Evolutionary conservation across 2,329 filamentous ascomycete genomes (phyloP).

Genomic region (Podosphaera xanthii): DNA sequence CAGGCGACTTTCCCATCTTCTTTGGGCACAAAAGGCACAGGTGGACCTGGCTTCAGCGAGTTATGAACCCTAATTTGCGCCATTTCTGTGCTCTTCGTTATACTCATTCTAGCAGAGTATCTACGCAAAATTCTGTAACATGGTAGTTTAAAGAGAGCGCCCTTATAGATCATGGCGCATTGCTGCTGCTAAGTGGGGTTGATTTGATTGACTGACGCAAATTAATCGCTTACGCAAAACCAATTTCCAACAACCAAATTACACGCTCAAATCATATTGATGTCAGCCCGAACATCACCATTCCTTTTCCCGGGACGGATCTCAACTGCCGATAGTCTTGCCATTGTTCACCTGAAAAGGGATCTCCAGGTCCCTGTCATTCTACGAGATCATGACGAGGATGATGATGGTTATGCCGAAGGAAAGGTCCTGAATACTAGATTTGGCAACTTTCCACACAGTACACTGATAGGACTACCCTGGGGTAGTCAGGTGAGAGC

Average conservation of each 20-base stretch:
- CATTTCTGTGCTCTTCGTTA: slow-evolving; percentile 6
- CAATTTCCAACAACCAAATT: not conserved
- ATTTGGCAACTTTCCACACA: slow-evolving; percentile 77
- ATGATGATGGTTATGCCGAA: slow-evolving; percentile 49
- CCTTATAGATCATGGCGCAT: not conserved
- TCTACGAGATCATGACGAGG: slow-evolving; percentile 35
- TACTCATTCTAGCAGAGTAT: not conserved
- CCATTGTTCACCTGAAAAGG: slow-evolving; percentile 71
- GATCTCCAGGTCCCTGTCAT: slow-evolving; percentile 63
- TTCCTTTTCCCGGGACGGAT: slow-evolving; percentile 50
- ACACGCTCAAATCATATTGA: slow-evolving; percentile 2
- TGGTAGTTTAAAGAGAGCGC: not conserved
- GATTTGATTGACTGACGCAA: not conserved
- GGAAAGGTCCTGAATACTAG: slow-evolving; percentile 72
- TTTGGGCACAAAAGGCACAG: slow-evolving; percentile 13
- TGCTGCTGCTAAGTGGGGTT: not conserved
- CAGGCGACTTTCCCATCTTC: slow-evolving; percentile 23
- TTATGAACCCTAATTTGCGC: slow-evolving; percentile 15
- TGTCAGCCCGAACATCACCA: slow-evolving; percentile 30
- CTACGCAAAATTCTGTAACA: not conserved
- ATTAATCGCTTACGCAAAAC: not conserved
- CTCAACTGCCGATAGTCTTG: slow-evolving; percentile 43
- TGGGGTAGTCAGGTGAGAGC: slow-evolving; percentile 89
- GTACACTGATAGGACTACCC: slow-evolving; percentile 49
- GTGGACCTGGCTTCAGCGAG: slow-evolving; percentile 12